Evolutionary conservation across 116 monocot species (phyloP).

Genomic region (Dioscorea cayenensis): DNA sequence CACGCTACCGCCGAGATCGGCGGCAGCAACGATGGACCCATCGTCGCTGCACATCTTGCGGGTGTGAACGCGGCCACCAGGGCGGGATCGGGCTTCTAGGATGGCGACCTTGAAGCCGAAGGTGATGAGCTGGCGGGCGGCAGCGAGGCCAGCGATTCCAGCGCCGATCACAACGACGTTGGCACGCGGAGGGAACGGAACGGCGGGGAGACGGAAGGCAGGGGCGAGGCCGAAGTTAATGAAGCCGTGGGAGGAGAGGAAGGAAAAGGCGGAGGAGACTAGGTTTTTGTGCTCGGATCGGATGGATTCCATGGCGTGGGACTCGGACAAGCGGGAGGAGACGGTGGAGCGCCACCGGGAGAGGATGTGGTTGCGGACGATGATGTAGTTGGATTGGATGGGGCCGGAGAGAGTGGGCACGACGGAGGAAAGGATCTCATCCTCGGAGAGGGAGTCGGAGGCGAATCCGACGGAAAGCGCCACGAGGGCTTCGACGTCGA

Average conservation of each 20-base stretch:
- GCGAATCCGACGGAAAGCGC: constrained; percentile 84
- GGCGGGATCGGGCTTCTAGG: constrained; percentile 67
- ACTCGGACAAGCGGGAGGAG: constrained; percentile 38
- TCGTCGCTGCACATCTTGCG: constrained; percentile 33
- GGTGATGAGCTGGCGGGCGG: constrained; percentile 62
- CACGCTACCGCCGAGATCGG: constrained; percentile 86
- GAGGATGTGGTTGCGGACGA: constrained; percentile 88
- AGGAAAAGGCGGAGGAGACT: constrained; percentile 53
- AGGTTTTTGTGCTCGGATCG: constrained; percentile 64
- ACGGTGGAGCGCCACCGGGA: constrained; percentile 71
- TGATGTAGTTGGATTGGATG: constrained; percentile 72
- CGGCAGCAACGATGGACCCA: constrained; percentile 39
- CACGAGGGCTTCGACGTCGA: constrained; percentile 77
- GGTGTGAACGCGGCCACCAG: constrained; percentile 79
- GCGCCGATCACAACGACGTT: constrained; percentile 68
- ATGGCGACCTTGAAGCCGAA: constrained; percentile 63
- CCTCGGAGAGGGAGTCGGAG: constrained; percentile 84
- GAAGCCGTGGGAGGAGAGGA: constrained; percentile 62
- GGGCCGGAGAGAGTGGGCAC: constrained; percentile 41
- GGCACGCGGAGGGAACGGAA: constrained; percentile 6
- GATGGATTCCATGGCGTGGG: constrained; percentile 61
- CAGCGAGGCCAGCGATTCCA: constrained; percentile 66
- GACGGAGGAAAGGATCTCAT: constrained; percentile 73
- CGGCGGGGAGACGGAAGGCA: constrained; percentile 15
- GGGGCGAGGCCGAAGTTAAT: constrained; percentile 80